These are phyloP conservation scores for Zychaea mexicana DNA, from an alignment of 371 early-diverging fungal genomes.

Conservation along the genomic window DNA sequence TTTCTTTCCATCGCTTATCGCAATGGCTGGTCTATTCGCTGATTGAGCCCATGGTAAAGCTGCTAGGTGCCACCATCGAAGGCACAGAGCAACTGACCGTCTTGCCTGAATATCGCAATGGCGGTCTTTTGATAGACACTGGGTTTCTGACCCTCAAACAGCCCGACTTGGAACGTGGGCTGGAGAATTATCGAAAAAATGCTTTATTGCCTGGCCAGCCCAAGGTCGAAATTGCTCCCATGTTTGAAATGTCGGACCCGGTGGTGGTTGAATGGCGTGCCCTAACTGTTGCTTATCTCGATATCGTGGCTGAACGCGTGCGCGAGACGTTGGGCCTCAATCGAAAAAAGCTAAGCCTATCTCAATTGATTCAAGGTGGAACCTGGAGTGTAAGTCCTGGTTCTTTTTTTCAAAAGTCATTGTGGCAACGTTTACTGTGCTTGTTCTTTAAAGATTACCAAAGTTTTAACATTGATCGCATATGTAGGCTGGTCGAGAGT, in stretches of 20 bases:
- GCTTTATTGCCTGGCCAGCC: slow-evolving; percentile 46
- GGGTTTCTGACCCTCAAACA: slow-evolving; percentile 47
- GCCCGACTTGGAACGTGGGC: slow-evolving; percentile 45
- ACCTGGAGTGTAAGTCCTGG: slow-evolving; percentile 71
- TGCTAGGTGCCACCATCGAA: slow-evolving; percentile 64
- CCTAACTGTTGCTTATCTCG: slow-evolving; percentile 84
- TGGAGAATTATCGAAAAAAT: slow-evolving; percentile 46
- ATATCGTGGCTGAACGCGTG: slow-evolving; percentile 72
- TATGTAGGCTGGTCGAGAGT: slow-evolving; percentile 70
- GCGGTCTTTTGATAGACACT: slow-evolving; percentile 54
- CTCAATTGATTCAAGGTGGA: slow-evolving; percentile 90
- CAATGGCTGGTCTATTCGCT: slow-evolving; percentile 95
- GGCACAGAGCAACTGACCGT: slow-evolving; percentile 81
- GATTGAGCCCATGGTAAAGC: slow-evolving; percentile 78
- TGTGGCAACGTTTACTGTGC: slow-evolving; percentile 1
- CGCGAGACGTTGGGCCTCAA: slow-evolving; percentile 62
- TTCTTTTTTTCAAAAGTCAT: not conserved
- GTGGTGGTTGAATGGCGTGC: slow-evolving; percentile 94
- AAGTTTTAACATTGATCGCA: not conserved
- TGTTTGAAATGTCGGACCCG: slow-evolving; percentile 81
- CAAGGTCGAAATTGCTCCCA: slow-evolving; percentile 59
- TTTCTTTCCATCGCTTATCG: slow-evolving; percentile 89
- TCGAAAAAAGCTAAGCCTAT: slow-evolving; percentile 67
- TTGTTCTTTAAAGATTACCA: not conserved
- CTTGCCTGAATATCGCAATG: slow-evolving; percentile 92